Conservation (phyloP, 345 rosid species). For the Boechera divaricarpa region DNA sequence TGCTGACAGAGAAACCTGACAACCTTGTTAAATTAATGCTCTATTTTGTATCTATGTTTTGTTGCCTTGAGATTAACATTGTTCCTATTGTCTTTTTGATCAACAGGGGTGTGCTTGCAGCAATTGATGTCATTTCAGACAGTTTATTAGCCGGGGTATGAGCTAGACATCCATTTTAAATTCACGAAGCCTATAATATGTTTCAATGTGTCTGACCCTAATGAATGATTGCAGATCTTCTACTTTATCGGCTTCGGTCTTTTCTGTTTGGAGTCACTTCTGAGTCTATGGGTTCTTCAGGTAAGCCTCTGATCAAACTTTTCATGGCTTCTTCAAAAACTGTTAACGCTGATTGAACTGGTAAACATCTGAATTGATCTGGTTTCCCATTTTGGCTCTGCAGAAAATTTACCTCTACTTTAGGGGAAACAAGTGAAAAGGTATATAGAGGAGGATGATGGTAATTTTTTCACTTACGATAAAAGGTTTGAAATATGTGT, state of each 20-base stretch:
- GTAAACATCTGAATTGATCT: background rate
- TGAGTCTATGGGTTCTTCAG: constrained; percentile 99
- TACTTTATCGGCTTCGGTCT: constrained; percentile 87
- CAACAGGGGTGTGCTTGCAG: constrained; percentile 93
- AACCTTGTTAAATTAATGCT: background rate
- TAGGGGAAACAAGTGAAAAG: constrained; percentile 71
- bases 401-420: constrained; percentile 89
- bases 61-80: background rate
- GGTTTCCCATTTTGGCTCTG: constrained; percentile 35
- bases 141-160: constrained; percentile 85
- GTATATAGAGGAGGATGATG: constrained; percentile 12
- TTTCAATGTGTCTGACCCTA: constrained; percentile 2
- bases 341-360: background rate
- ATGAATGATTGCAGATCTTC: constrained; percentile 67
- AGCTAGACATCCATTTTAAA: constrained; percentile 16
- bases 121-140: constrained; percentile 81
- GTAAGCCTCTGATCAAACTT: constrained; percentile 46
- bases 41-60: constrained; percentile 18
- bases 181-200: background rate
- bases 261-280: constrained; percentile 85
- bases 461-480: constrained; percentile 17
- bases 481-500: constrained; percentile 30
- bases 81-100: constrained; percentile 10
- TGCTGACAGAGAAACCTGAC: background rate
- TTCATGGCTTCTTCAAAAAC: constrained; percentile 1